Conservation (phyloP, 768 basidiomycete genomes). For the Leccinum boreale region DNA sequence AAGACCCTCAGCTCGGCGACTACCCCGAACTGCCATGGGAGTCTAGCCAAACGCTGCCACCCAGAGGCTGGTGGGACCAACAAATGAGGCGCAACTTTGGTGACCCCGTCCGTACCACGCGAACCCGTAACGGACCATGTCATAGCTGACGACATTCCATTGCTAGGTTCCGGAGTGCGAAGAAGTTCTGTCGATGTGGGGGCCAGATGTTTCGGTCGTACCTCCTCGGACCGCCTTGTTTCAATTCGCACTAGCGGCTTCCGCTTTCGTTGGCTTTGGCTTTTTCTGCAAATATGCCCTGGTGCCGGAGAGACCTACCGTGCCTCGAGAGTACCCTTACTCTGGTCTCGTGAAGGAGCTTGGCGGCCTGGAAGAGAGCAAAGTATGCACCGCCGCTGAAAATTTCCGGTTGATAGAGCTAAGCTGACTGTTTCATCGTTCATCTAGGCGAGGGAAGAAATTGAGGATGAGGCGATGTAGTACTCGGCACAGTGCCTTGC, state of each 20-base stretch:
- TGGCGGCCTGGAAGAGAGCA: conserved; percentile 75
- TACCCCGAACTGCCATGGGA: conserved; percentile 71
- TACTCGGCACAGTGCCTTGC: not conserved
- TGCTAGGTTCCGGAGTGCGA: conserved; percentile 75
- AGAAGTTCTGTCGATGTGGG: conserved; percentile 84
- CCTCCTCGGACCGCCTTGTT: conserved; percentile 57
- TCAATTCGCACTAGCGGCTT: conserved; percentile 60
- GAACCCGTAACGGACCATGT: not conserved
- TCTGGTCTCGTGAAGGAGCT: conserved; percentile 73
- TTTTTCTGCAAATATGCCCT: conserved; percentile 53
- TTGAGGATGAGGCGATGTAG: conserved; percentile 25
- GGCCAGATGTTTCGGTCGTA: conserved; percentile 69
- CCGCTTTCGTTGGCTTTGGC: conserved; percentile 64
- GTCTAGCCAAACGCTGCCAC: conserved; percentile 59
- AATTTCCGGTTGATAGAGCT: not conserved
- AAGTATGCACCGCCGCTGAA: conserved; percentile 43
- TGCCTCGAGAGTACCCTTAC: conserved; percentile 75
- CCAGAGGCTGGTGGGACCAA: conserved; percentile 72
- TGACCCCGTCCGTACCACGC: conserved; percentile 54
- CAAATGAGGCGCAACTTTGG: conserved; percentile 80
- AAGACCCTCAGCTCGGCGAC: conserved; percentile 66
- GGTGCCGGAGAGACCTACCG: conserved; percentile 58
- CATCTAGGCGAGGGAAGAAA: conserved; percentile 38
- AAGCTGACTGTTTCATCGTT: conserved; percentile 4
- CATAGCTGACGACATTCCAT: conserved; percentile 13